These are phyloP conservation scores for Paracorniculantispora psalliotae DNA, from an alignment of 2,329 filamentous ascomycete species.

Conservation along the genomic window DNA sequence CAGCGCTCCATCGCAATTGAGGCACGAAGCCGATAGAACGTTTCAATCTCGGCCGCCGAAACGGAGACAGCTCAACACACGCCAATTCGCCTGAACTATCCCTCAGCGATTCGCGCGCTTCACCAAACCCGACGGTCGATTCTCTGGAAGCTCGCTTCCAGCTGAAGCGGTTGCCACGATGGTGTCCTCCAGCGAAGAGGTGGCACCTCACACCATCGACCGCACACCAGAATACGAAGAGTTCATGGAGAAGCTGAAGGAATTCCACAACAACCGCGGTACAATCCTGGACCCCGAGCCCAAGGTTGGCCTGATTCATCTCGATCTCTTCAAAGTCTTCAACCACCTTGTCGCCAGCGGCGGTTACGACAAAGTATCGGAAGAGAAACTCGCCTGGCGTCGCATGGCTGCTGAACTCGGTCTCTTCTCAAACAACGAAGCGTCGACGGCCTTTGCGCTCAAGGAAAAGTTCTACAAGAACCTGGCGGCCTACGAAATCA, in stretches of 20 bases:
- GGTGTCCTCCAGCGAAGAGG: constrained; percentile 32
- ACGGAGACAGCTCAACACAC: background rate
- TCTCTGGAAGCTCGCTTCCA: constrained; percentile 2
- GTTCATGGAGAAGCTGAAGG: constrained; percentile 68
- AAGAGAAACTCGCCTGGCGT: constrained; percentile 82
- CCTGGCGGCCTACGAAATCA: constrained; percentile 81
- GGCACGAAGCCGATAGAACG: background rate
- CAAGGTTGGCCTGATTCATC: constrained; percentile 69
- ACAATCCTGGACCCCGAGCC: constrained; percentile 76
- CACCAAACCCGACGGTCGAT: background rate
- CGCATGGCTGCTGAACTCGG: constrained; percentile 72
- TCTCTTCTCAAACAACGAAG: constrained; percentile 67
- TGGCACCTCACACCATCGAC: constrained; percentile 45
- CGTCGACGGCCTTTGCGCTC: constrained; percentile 78
- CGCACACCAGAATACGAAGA: constrained; percentile 67
- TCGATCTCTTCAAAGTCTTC: constrained; percentile 76
- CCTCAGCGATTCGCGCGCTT: background rate
- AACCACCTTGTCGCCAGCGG: constrained; percentile 70
- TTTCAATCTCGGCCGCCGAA: background rate
- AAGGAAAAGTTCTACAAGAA: constrained; percentile 91
- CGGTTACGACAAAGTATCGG: constrained; percentile 80
- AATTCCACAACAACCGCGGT: constrained; percentile 74
- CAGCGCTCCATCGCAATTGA: constrained; percentile 1
- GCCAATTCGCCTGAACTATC: background rate
- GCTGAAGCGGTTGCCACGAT: constrained; percentile 20